Conservation (phyloP, 306 rosid genomes). For the Luffa aegyptiaca region DNA sequence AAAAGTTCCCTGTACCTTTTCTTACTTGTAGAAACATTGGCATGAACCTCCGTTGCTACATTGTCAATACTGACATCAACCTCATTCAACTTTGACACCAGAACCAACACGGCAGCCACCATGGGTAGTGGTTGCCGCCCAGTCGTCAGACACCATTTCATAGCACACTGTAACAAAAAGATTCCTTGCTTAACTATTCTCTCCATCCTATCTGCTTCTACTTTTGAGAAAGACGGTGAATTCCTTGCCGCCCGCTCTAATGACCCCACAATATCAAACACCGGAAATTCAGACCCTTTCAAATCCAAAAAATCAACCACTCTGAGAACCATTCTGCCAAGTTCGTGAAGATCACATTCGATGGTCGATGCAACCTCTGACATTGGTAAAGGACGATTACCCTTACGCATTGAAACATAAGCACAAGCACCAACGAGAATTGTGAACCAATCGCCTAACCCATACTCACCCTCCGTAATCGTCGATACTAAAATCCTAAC, state of each 20-base stretch:
- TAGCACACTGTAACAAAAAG: constrained; percentile 55
- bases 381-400: constrained; percentile 36
- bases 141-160: constrained; percentile 65
- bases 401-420: constrained; percentile 52
- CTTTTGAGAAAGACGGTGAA: constrained; percentile 9
- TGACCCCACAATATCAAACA: constrained; percentile 43
- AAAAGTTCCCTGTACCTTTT: constrained; percentile 51
- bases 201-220: constrained; percentile 21
- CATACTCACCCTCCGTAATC: constrained; percentile 57
- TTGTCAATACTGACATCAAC: constrained; percentile 37
- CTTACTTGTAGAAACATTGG: constrained; percentile 43
- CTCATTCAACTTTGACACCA: constrained; percentile 48
- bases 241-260: constrained; percentile 38
- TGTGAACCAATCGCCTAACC: constrained; percentile 55
- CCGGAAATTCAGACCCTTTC: constrained; percentile 33
- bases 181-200: constrained; percentile 53
- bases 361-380: constrained; percentile 38
- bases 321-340: constrained; percentile 53
- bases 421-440: constrained; percentile 60
- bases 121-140: constrained; percentile 66
- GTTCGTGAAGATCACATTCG: constrained; percentile 41
- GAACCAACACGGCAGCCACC: constrained; percentile 61
- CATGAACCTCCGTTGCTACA: constrained; percentile 46
- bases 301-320: constrained; percentile 41
- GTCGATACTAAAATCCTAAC: constrained; percentile 32